Conservation (phyloP, 768 basidiomycete species). For the Suillus paluster region DNA sequence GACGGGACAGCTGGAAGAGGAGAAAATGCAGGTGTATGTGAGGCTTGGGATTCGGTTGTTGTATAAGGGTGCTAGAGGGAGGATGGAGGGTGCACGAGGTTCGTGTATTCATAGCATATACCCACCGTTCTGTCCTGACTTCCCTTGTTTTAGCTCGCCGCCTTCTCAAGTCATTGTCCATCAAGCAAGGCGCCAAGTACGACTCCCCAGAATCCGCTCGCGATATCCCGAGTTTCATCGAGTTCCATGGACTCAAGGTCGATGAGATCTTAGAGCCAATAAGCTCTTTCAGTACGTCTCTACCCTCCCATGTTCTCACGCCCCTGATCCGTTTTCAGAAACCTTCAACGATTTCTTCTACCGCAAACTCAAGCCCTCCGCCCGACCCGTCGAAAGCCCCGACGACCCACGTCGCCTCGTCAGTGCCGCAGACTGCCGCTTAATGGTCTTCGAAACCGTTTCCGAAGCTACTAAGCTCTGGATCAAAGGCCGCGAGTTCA, state of each 20-base stretch:
- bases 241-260: constrained; percentile 85
- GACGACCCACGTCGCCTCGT: constrained; percentile 81
- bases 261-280: constrained; percentile 85
- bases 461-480: constrained; percentile 86
- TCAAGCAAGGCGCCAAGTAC: constrained; percentile 95
- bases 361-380: constrained; percentile 81
- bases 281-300: constrained; percentile 73
- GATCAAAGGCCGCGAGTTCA: constrained; percentile 98
- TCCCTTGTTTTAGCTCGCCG: constrained; percentile 58
- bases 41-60: constrained; percentile 89
- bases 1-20: constrained; percentile 93
- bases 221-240: constrained; percentile 87
- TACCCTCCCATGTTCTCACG: constrained; percentile 9
- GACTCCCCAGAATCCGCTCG: constrained; percentile 82
- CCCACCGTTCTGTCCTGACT: neutral
- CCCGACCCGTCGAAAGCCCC: constrained; percentile 73
- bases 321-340: constrained; percentile 46
- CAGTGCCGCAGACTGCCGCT: constrained; percentile 93
- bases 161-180: constrained; percentile 86
- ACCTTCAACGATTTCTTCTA: constrained; percentile 96
- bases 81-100: constrained; percentile 92
- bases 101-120: constrained; percentile 24
- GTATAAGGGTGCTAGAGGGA: constrained; percentile 88
- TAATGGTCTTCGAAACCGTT: constrained; percentile 91
- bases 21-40: constrained; percentile 98